These are phyloP conservation scores for Wilcoxina mikolae DNA, from an alignment of 495 filamentous ascomycete genomes.

Conservation along the genomic window DNA sequence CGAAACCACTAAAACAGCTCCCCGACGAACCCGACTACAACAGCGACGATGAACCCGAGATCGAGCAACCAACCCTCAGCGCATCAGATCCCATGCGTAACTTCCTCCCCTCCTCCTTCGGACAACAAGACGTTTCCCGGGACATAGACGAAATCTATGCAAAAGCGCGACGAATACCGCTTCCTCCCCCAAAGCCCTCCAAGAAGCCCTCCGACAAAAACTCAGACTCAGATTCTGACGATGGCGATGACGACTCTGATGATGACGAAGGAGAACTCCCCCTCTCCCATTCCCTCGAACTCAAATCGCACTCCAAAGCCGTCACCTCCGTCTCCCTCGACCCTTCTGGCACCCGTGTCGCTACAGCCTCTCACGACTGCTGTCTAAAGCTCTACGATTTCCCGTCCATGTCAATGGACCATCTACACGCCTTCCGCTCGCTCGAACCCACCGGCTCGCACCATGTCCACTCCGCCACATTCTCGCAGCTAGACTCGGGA, in stretches of 20 bases:
- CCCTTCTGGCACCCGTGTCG: conserved; percentile 65
- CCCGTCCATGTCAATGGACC: conserved; percentile 85
- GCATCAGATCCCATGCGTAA: conserved; percentile 64
- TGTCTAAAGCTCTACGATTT: conserved; percentile 89
- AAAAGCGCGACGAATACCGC: conserved; percentile 46
- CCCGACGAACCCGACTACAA: conserved; percentile 11
- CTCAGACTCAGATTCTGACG: conserved; percentile 35
- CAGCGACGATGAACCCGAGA: conserved; percentile 43
- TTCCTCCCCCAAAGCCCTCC: conserved; percentile 25
- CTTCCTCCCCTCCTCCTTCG: conserved; percentile 73
- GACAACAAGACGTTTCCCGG: conserved; percentile 58
- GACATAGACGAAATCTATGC: conserved; percentile 69
- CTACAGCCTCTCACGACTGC: conserved; percentile 82
- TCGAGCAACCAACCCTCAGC: conserved; percentile 37
- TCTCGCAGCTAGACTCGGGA: conserved; percentile 63
- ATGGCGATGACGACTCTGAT: conserved; percentile 43
- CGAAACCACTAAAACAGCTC: conserved; percentile 20
- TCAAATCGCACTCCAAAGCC: conserved; percentile 84
- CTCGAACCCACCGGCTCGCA: conserved; percentile 80
- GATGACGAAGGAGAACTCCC: conserved; percentile 84
- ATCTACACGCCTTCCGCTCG: conserved; percentile 80
- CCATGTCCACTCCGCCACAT: conserved; percentile 67
- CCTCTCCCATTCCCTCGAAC: conserved; percentile 76
- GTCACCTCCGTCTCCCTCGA: conserved; percentile 74
- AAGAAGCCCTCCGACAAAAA: conserved; percentile 29